phyloP scores from a whole-genome alignment of 352 stramenopile species.

The Bremia lactucae region DNA sequence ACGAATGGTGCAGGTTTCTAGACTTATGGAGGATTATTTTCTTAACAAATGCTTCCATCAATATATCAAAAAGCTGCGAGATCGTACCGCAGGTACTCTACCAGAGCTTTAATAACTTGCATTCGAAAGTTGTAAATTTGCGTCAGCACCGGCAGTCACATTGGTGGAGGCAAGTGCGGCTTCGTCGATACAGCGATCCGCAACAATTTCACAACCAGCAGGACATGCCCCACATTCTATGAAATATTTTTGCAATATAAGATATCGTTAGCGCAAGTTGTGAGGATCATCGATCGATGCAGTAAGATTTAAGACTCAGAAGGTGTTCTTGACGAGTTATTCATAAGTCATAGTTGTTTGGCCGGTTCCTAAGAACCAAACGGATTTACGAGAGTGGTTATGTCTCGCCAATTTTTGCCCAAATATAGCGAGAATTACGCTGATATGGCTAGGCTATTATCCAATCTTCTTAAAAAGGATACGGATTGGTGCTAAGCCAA shows the following conservation, averaged over 20 bases:
- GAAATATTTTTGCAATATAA: slow-evolving; percentile 45
- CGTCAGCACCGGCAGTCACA: slow-evolving; percentile 1
- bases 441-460: no score
- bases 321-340: slow-evolving; percentile 55
- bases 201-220: slow-evolving; percentile 34
- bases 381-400: no score
- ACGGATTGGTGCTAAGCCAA: no score
- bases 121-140: slow-evolving; percentile 15
- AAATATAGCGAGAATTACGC: no score
- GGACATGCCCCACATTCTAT: slow-evolving; percentile 31
- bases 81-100: slow-evolving; percentile 43
- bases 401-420: no score
- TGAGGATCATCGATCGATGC: slow-evolving; percentile 35
- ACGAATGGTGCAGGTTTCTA: slow-evolving; percentile 14
- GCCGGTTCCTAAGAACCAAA: no score
- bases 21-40: slow-evolving; percentile 29
- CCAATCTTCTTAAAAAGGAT: no score
- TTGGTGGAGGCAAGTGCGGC: not conserved
- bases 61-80: slow-evolving; percentile 32
- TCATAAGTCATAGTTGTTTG: no score
- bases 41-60: slow-evolving; percentile 34
- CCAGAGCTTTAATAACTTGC: slow-evolving; percentile 28
- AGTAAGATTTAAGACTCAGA: slow-evolving; percentile 63
- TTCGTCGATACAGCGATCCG: slow-evolving; percentile 4
- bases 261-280: slow-evolving; percentile 32